Conservation (phyloP, 2,329 filamentous ascomycete species). For the Colletotrichum magnum region DNA sequence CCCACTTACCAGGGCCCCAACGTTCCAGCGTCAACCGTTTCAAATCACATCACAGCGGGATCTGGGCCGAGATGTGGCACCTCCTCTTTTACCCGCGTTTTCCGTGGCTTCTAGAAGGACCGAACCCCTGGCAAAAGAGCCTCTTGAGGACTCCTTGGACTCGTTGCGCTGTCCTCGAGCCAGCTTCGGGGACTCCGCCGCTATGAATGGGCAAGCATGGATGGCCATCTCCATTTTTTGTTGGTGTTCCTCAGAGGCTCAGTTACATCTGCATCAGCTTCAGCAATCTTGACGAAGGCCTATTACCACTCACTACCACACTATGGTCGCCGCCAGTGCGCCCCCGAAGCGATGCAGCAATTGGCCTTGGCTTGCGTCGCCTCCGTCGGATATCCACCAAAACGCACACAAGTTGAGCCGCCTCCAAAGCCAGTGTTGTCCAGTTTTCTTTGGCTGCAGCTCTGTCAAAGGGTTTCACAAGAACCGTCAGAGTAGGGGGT, state of each 20-base stretch:
- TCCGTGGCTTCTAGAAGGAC: constrained; percentile 39
- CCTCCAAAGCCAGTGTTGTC: not conserved
- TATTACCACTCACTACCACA: not conserved
- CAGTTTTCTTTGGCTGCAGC: constrained; percentile 28
- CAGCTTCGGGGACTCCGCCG: constrained; percentile 34
- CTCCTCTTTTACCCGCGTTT: constrained; percentile 39
- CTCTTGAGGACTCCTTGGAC: constrained; percentile 16
- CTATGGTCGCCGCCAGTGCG: constrained; percentile 12
- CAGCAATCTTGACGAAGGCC: constrained; percentile 16
- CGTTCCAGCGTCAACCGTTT: constrained; percentile 40
- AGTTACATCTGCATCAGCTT: constrained; percentile 20
- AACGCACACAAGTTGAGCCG: constrained; percentile 3
- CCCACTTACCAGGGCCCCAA: constrained; percentile 29
- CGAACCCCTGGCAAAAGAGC: constrained; percentile 29
- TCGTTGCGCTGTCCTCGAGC: constrained; percentile 18
- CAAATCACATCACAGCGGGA: constrained; percentile 40
- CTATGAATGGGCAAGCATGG: constrained; percentile 27
- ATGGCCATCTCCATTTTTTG: constrained; percentile 17
- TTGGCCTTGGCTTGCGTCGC: constrained; percentile 20
- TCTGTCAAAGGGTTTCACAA: constrained; percentile 29
- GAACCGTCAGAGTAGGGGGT: not conserved
- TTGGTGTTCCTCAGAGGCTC: not conserved
- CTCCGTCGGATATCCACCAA: constrained; percentile 18
- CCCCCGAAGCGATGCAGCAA: not conserved
- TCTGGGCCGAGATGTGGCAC: constrained; percentile 37